Base-by-base conservation (phyloP, 495 filamentous ascomycete genomes). In the Viridothelium virens region DNA sequence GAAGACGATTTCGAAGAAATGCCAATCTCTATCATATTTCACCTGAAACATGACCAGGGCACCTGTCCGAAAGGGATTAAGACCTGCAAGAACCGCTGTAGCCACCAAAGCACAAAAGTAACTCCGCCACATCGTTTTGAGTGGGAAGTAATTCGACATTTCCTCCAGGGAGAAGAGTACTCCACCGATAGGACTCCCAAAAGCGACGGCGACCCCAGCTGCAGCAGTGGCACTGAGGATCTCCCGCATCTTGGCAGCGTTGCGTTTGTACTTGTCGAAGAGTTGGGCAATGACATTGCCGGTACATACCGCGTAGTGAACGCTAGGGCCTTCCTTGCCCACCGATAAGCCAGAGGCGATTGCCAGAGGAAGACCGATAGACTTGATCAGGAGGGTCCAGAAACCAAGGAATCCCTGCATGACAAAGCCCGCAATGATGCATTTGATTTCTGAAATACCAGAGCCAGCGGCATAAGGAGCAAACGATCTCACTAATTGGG, bases 21-120 rank as follows among this genome's bases (percentile, higher is more conserved):
- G 94, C 94, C 94, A 98, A 2, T 87, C 87, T 25, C 95, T 89
- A 77, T 98, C 95, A 74, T 98, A 98, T 70, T 84, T 85, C 70
- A 98, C 94, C 73, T 96, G 91, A 78, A 98, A 98, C 94, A 98
- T 98, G 83, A 98, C 94, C 47, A 98, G 83, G 71, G 97, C 95
- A n/a, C 94, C 94, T 1, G 94, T 98, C 64, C 94, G 81, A 74
- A 98, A 98, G 39, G 94, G 94, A 71, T 98, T 98, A 89, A 98
- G 95, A 44, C 89, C 90, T 18, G 94, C 91, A 31, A 98, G 78
- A 1, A 96, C 91, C 38, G 92, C 91, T 6, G 95, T 98, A 31
- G 95, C 95, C 14, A 98, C 94, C 65, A 98, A 78, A 44, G 95
- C 95, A 76, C 94, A 98, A 74, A 97, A 98, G 76, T 97, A 98